Conservation (phyloP, 345 rosid species). For the Abelmoschus esculentus region DNA sequence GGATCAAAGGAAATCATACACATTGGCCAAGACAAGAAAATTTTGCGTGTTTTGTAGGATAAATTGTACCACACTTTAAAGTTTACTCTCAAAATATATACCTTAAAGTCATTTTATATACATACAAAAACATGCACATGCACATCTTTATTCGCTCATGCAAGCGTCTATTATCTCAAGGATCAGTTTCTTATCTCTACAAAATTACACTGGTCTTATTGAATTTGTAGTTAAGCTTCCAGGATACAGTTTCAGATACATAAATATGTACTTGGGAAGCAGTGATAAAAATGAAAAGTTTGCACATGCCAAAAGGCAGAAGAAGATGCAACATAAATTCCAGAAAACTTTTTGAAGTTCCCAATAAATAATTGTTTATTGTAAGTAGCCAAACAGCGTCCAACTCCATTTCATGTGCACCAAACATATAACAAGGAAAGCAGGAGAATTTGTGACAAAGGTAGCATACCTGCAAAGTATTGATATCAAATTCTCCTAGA, state of each 20-base stretch:
- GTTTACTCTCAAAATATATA: neutral
- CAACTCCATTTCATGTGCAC: neutral
- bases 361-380: neutral
- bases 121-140: neutral
- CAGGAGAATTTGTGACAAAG: neutral
- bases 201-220: neutral
- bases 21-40: neutral
- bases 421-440: neutral
- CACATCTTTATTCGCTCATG: neutral
- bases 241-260: neutral
- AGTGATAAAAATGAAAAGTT: neutral
- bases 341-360: neutral
- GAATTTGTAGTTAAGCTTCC: neutral
- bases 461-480: slow-evolving; percentile 64
- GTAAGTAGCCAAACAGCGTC: neutral
- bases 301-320: neutral
- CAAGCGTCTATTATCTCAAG: neutral
- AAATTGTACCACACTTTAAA: neutral
- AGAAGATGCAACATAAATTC: neutral
- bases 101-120: neutral
- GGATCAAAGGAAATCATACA: neutral
- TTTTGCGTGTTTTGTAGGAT: neutral
- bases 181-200: neutral
- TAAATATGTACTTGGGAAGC: neutral
- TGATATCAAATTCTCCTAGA: slow-evolving; percentile 48